Evolutionary conservation across 768 basidiomycete genomes (phyloP), one percentile per base, ranked within the genome.

Genomic region (Phlegmacium glaucopus): DNA sequence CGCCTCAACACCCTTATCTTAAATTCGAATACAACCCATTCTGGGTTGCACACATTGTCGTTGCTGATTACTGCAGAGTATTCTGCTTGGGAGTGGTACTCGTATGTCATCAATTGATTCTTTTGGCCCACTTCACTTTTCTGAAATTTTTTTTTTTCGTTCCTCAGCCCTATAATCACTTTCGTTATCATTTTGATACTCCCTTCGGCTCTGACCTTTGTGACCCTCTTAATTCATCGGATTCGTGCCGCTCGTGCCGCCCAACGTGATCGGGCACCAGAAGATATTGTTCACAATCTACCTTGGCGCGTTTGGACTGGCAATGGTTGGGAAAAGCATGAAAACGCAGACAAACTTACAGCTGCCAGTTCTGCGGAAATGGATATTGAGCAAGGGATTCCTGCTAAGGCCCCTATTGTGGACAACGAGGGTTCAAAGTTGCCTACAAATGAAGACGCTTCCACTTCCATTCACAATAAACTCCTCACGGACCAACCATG

Each of bases 61-160:
- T 68, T 92, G 18, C 71, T 86, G 48, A 85, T 92, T 57, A 87
- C 80, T 11, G 82, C 85, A 4, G 86, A 89, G 52, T 87, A 85
- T 59, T 85, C 87, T 11, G 80, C 85, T 36, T 94, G 90, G 85
- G 90, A 93, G 60, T 94, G 92, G 90, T 92, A 91, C 61, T 91
- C 88, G 89, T 91, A 57, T 54, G 83, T 78, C 54, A 46, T 22
- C 22, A 5, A 22, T 22, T 18, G 35, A 10, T 25, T 38, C 47
- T 32, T 28, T 39, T 16, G 37, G 37, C n/a, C 42, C 25, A 22
- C 38, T 36, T 41, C 10, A n/a, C 29, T 44, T n/a, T n/a, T 38
- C 27, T 44, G 25, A 36, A n/a, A 39, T 27, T 39, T 46, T 40
- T 34, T 45, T 29, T 41, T 39, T 48, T 49, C 44, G 45, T 17